These are phyloP conservation scores for Ogataea methylovora DNA, from an alignment of 805 yeast species.

Conservation along the genomic window DNA sequence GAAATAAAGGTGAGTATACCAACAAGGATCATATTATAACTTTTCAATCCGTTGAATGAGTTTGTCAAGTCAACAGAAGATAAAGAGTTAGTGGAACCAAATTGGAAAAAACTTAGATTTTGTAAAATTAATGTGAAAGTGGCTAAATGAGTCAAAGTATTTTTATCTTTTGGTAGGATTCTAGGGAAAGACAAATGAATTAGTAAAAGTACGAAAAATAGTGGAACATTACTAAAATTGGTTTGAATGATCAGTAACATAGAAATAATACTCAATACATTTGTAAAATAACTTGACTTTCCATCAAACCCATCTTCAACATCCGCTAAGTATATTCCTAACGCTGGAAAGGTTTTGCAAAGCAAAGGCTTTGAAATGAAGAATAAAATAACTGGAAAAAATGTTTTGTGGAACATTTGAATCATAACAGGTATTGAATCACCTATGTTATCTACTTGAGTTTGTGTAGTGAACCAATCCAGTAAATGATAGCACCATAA, in stretches of 20 bases:
- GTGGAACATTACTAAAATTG: conserved; percentile 45
- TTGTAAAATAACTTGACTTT: conserved; percentile 21
- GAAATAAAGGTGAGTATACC: conserved; percentile 73
- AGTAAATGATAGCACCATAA: conserved; percentile 15
- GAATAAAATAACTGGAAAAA: conserved; percentile 8
- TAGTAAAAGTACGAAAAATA: conserved; percentile 27
- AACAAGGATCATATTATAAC: conserved; percentile 62
- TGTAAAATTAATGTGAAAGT: conserved; percentile 49
- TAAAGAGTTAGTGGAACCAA: conserved; percentile 88
- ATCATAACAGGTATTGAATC: conserved; percentile 16
- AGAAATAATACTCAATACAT: conserved; percentile 28
- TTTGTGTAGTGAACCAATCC: conserved; percentile 23
- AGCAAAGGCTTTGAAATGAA: conserved; percentile 12
- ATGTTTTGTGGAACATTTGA: conserved; percentile 14
- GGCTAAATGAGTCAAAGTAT: conserved; percentile 8
- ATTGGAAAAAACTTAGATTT: conserved; percentile 72
- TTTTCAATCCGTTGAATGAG: conserved; percentile 81
- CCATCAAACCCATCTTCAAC: background rate
- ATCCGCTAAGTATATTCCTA: background rate
- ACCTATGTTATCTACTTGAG: conserved; percentile 22
- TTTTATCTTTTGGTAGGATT: conserved; percentile 10
- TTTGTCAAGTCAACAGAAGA: conserved; percentile 88
- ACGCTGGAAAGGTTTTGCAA: background rate
- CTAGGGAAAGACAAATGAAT: conserved; percentile 20
- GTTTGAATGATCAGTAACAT: conserved; percentile 49